Evolutionary conservation across 2,329 filamentous ascomycete species (phyloP).

Genomic region (Exophiala sp.): DNA sequence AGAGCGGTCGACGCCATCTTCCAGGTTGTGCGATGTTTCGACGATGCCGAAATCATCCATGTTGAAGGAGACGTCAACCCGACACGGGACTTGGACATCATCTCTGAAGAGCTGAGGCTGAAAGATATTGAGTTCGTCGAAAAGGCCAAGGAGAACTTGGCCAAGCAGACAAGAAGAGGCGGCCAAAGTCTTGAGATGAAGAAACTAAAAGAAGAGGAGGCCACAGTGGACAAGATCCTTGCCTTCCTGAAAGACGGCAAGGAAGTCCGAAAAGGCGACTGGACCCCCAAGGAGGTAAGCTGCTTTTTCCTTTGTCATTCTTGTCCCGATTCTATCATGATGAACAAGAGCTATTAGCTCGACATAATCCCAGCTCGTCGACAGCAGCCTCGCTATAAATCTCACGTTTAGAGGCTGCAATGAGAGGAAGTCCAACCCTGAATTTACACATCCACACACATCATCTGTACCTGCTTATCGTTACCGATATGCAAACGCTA

Average conservation of each 20-base stretch:
- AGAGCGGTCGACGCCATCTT: constrained; percentile 97
- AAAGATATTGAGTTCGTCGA: constrained; percentile 99
- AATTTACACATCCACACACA: constrained; percentile 33
- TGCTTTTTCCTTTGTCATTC: constrained; percentile 25
- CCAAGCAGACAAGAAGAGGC: constrained; percentile 91
- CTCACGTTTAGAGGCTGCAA: constrained; percentile 65
- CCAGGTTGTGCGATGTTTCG: constrained; percentile 93
- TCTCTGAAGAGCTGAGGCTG: constrained; percentile 80
- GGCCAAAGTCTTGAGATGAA: constrained; percentile 97
- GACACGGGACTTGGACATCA: constrained; percentile 87
- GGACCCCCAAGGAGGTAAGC: constrained; percentile 91
- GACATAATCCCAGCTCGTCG: constrained; percentile 99
- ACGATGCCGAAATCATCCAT: constrained; percentile 99
- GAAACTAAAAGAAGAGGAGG: constrained; percentile 91
- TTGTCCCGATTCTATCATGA: constrained; percentile 56
- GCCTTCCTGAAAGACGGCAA: constrained; percentile 79
- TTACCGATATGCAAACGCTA: constrained; percentile 13
- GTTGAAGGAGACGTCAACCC: constrained; percentile 98
- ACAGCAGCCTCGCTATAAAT: constrained; percentile 62
- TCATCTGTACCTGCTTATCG: neutral
- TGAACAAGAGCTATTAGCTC: constrained; percentile 97
- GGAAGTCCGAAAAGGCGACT: constrained; percentile 84
- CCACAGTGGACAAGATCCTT: constrained; percentile 84
- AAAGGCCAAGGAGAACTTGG: constrained; percentile 84
- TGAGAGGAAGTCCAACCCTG: constrained; percentile 84